Evolutionary conservation across 352 stramenopile genomes (phyloP).

Genomic region (Saprolegnia diclina): DNA sequence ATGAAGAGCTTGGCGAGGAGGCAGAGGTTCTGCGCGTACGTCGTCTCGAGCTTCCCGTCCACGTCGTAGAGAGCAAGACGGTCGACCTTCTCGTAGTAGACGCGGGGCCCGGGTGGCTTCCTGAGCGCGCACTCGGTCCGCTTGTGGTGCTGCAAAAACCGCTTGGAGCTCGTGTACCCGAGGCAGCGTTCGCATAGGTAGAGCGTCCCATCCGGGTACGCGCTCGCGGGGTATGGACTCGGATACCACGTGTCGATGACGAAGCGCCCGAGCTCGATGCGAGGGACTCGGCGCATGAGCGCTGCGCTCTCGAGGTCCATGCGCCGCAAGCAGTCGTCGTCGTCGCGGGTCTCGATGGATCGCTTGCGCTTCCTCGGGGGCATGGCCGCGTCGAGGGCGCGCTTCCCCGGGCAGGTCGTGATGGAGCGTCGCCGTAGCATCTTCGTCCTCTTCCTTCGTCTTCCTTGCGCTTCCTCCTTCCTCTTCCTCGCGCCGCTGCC

Average conservation of each 20-base stretch:
- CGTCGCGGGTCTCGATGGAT: background rate
- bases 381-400: too few species aligned
- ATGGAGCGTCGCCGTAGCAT: too few species aligned
- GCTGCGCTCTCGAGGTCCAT: slow-evolving; percentile 8
- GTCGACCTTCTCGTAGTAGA: slow-evolving; percentile 16
- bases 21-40: slow-evolving; percentile 89
- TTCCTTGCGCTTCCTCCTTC: slow-evolving; percentile 1
- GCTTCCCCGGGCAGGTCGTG: too few species aligned
- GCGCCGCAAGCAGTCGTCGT: background rate
- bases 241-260: slow-evolving; percentile 42
- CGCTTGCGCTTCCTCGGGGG: background rate
- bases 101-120: slow-evolving; percentile 2
- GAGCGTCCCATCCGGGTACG: slow-evolving; percentile 21
- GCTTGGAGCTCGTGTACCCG: slow-evolving; percentile 22
- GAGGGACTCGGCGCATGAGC: slow-evolving; percentile 16
- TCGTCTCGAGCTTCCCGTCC: slow-evolving; percentile 5
- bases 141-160: slow-evolving; percentile 20
- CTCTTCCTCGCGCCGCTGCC: background rate
- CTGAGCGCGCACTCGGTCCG: slow-evolving; percentile 5
- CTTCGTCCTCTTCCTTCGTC: background rate
- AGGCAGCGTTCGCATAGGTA: slow-evolving; percentile 25
- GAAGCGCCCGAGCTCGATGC: slow-evolving; percentile 30
- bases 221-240: slow-evolving; percentile 19
- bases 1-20: slow-evolving; percentile 90
- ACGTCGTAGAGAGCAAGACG: slow-evolving; percentile 25